Conservation (phyloP, 495 filamentous ascomycete species). For the Cryomyces minteri region DNA sequence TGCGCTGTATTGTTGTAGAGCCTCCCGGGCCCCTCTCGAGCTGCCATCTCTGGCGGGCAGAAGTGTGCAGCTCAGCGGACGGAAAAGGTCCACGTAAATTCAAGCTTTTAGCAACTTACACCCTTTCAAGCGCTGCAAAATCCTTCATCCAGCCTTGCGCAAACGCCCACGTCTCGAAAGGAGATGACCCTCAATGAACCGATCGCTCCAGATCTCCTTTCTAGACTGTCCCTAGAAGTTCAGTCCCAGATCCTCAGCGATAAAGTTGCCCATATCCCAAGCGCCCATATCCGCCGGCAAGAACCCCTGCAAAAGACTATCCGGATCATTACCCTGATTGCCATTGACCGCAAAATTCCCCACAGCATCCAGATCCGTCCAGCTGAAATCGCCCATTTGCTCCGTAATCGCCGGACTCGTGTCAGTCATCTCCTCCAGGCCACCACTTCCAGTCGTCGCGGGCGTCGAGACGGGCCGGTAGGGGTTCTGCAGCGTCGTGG, state of each 20-base stretch:
- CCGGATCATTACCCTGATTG: constrained; percentile 1
- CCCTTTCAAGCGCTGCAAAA: no score
- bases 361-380: constrained; percentile 37
- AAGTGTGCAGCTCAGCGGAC: no score
- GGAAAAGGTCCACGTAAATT: no score
- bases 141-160: no score
- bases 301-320: constrained; percentile 10
- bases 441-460: constrained; percentile 15
- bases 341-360: constrained; percentile 30
- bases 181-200: no score
- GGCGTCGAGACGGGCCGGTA: constrained; percentile 17
- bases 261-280: constrained; percentile 4
- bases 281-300: constrained; percentile 7
- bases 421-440: constrained; percentile 6
- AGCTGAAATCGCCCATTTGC: constrained; percentile 33
- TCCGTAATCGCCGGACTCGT: constrained; percentile 15
- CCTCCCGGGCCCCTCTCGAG: no score
- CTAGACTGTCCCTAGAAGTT: neutral
- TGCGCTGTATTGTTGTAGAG: no score
- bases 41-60: no score
- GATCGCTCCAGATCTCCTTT: neutral
- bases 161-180: no score
- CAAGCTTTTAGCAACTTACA: no score
- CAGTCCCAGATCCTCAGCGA: constrained; percentile 4
- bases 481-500: constrained; percentile 7